These are phyloP conservation scores for Neonectria coccinea DNA, from an alignment of 2,329 filamentous ascomycete species.

Conservation along the genomic window DNA sequence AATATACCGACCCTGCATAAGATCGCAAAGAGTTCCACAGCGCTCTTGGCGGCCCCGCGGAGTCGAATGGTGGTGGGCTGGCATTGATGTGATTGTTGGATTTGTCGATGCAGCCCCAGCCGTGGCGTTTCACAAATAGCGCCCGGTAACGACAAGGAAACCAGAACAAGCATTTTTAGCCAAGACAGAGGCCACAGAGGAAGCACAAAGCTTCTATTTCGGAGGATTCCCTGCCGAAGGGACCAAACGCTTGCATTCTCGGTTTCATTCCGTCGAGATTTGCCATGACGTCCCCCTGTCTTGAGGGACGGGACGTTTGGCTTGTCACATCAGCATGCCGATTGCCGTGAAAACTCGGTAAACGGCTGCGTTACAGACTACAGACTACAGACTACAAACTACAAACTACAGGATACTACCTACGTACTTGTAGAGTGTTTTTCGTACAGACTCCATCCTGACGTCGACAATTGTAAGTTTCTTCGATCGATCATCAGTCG, in stretches of 20 bases:
- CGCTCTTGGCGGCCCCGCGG: background rate
- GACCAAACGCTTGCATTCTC: background rate
- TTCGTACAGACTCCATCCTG: constrained; percentile 2
- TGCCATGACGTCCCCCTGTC: background rate
- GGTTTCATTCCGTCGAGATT: background rate
- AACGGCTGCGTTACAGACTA: background rate
- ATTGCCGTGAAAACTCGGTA: background rate
- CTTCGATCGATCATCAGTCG: background rate
- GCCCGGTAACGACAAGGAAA: background rate
- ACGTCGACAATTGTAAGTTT: background rate
- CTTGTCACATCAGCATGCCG: background rate
- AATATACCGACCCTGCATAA: background rate
- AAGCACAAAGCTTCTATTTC: background rate
- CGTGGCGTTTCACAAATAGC: constrained; percentile 18
- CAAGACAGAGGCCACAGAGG: background rate
- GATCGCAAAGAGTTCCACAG: background rate
- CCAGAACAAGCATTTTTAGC: background rate
- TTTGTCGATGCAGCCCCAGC: constrained; percentile 1
- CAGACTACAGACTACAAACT: background rate
- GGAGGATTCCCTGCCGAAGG: background rate
- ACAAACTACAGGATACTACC: background rate
- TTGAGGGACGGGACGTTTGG: background rate
- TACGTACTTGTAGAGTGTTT: background rate
- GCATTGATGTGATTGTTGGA: background rate
- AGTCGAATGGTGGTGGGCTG: background rate